Conservation (phyloP, 495 filamentous ascomycete genomes). For the Rusavskia elegans region DNA sequence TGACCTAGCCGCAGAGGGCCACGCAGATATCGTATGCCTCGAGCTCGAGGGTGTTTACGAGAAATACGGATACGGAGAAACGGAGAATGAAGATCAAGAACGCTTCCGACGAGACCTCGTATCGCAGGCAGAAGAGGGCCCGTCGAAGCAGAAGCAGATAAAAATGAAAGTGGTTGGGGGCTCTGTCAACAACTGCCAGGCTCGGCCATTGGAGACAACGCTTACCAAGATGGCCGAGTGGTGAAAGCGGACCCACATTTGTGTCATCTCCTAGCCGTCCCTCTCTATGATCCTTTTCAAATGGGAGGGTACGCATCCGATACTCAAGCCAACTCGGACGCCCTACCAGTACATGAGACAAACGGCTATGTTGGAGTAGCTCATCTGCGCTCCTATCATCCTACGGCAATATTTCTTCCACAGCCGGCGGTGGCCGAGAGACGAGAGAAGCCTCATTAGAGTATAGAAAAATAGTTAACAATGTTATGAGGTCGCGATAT, state of each 20-base stretch:
- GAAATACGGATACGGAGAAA: not conserved
- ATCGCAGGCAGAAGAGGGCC: not conserved
- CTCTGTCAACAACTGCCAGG: not conserved
- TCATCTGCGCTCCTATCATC: no score
- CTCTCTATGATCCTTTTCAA: no score
- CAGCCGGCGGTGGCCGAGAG: no score
- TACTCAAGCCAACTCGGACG: no score
- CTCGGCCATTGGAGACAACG: not conserved
- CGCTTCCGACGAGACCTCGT: not conserved
- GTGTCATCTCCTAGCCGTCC: no score
- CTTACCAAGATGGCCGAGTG: not conserved
- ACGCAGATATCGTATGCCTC: not conserved
- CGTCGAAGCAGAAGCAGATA: not conserved
- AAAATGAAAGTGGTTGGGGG: not conserved
- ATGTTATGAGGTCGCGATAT: no score
- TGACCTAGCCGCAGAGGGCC: not conserved
- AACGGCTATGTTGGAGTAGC: no score
- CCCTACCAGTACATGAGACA: no score
- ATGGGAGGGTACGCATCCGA: no score
- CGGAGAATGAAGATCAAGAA: not conserved
- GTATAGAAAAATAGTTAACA: no score
- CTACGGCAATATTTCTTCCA: no score
- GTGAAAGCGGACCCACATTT: not conserved
- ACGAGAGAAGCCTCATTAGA: no score
- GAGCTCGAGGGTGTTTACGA: not conserved